Conservation (phyloP, 2,329 filamentous ascomycete genomes). For the Endocalyx cinctus region DNA sequence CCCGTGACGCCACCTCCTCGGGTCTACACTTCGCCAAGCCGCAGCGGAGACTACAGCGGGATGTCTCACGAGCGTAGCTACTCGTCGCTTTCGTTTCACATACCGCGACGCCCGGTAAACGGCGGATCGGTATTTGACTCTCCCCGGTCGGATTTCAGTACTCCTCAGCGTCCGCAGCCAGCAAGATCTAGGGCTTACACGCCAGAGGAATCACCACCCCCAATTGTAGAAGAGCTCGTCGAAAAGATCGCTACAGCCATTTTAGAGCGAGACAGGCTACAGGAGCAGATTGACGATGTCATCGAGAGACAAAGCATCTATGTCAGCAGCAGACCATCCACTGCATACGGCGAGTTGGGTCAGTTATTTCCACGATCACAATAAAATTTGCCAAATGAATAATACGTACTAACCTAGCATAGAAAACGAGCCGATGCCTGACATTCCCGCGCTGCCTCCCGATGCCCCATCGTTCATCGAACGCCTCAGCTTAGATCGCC, state of each 20-base stretch:
- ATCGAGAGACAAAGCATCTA: constrained; percentile 59
- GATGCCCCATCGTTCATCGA: constrained; percentile 54
- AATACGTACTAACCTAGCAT: too few relatives aligned
- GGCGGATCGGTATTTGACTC: constrained; percentile 29
- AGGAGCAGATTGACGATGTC: constrained; percentile 56
- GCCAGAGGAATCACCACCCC: constrained; percentile 24
- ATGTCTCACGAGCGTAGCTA: constrained; percentile 39
- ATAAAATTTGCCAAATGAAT: too few relatives aligned
- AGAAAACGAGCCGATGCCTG: constrained; percentile 49
- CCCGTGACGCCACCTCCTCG: constrained; percentile 36
- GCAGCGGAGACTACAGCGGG: constrained; percentile 30
- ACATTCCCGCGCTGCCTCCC: constrained; percentile 53
- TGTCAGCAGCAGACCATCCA: constrained; percentile 48
- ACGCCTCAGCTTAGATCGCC: constrained; percentile 44
- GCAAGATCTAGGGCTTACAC: constrained; percentile 41
- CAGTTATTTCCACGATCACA: constrained; percentile 14
- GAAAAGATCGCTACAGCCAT: constrained; percentile 53
- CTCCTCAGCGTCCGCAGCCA: constrained; percentile 40
- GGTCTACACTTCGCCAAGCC: constrained; percentile 28
- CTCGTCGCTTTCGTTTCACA: constrained; percentile 52
- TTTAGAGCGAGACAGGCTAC: constrained; percentile 53
- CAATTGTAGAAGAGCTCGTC: constrained; percentile 47
- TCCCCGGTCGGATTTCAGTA: constrained; percentile 25
- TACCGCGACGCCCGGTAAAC: constrained; percentile 42
- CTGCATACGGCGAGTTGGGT: constrained; percentile 38